These are phyloP conservation scores for Euphrasia confusa DNA, from an alignment of 257 asterid genomes.

Conservation along the genomic window DNA sequence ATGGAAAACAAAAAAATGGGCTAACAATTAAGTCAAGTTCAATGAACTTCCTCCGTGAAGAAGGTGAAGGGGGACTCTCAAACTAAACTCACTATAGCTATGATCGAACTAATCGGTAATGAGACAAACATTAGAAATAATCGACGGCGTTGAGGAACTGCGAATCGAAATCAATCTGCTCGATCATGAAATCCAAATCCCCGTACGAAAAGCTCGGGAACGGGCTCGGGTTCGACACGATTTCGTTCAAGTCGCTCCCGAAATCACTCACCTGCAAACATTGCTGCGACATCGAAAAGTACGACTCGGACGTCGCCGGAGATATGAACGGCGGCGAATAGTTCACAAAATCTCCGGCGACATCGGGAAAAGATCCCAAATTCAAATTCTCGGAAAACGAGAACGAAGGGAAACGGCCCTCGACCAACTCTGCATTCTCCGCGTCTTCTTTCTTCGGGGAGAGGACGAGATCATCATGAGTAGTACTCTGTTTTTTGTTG, in stretches of 20 bases:
- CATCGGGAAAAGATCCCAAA: conserved; percentile 22
- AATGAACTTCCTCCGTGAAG: neutral
- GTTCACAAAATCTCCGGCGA: conserved; percentile 13
- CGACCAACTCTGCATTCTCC: conserved; percentile 21
- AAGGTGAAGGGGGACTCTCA: no score
- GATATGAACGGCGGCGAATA: conserved; percentile 35
- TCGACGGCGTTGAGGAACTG: conserved; percentile 32
- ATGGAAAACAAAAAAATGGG: no score
- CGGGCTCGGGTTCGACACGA: conserved; percentile 48
- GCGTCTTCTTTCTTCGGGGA: conserved; percentile 18
- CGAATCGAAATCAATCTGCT: conserved; percentile 35
- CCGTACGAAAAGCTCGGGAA: conserved; percentile 28
- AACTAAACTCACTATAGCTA: conserved; percentile 8
- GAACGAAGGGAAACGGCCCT: conserved; percentile 28
- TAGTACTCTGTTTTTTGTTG: no score
- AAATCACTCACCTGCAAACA: conserved; percentile 29
- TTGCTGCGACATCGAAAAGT: conserved; percentile 32
- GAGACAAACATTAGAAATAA: conserved; percentile 16
- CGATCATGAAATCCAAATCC: conserved; percentile 36
- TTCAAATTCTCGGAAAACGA: conserved; percentile 43
- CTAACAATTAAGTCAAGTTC: no score
- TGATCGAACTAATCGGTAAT: conserved; percentile 26
- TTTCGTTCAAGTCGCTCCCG: conserved; percentile 41
- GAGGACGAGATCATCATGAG: no score
- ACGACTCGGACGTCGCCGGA: conserved; percentile 44